Percentiles rank a stretch among this genome's conserved stretches.
These are phyloP conservation scores for Zychaea mexicana DNA, from an alignment of 371 early-diverging fungal genomes.

Conservation along the genomic window DNA sequence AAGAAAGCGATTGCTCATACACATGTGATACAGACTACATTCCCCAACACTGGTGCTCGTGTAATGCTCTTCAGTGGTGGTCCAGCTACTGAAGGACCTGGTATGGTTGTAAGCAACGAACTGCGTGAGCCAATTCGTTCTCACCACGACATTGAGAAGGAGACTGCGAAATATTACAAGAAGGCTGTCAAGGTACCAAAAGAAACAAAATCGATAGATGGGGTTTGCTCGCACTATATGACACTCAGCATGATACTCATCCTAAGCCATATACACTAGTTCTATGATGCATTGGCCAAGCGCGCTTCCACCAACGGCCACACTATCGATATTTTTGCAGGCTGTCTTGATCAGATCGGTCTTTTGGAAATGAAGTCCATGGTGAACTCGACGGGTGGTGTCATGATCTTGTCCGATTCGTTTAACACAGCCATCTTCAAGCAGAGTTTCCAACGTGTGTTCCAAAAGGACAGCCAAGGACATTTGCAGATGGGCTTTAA, in stretches of 20 bases:
- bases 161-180: conserved; percentile 89
- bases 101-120: conserved; percentile 93
- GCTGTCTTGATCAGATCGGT: conserved; percentile 64
- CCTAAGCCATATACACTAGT: conserved; percentile 49
- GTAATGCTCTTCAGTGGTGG: conserved; percentile 98
- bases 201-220: not conserved
- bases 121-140: conserved; percentile 95
- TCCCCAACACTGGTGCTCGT: conserved; percentile 94
- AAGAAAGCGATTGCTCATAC: not conserved
- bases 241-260: too few relatives aligned
- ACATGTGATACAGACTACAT: conserved; percentile 63
- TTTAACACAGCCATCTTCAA: conserved; percentile 97
- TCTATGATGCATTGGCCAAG: conserved; percentile 91
- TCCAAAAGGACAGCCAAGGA: conserved; percentile 89
- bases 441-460: conserved; percentile 93
- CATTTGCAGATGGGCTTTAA: conserved; percentile 97
- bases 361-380: conserved; percentile 97
- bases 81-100: conserved; percentile 98
- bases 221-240: not conserved
- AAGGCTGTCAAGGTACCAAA: conserved; percentile 79
- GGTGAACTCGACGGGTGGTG: conserved; percentile 93
- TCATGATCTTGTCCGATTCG: conserved; percentile 96
- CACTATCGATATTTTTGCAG: conserved; percentile 56
- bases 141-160: conserved; percentile 98
- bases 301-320: conserved; percentile 74